These are phyloP conservation scores for Bromus sterilis DNA, from an alignment of 176 grass and related monocot species.

Conservation along the genomic window DNA sequence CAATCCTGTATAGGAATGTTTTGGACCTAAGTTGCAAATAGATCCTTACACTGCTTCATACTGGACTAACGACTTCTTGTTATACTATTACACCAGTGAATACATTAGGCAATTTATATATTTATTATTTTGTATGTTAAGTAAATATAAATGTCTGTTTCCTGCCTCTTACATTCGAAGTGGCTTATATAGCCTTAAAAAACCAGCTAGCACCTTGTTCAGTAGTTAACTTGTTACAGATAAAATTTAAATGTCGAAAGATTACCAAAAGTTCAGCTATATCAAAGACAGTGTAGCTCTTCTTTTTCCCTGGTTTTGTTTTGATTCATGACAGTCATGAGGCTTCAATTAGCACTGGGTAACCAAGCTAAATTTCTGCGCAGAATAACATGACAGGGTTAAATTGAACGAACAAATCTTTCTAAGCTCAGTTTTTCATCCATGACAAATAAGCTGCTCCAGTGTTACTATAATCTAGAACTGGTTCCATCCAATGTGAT, in stretches of 20 bases:
- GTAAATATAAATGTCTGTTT: neutral
- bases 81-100: neutral
- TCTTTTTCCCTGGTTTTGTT: neutral
- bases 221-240: neutral
- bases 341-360: neutral
- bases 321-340: neutral
- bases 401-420: neutral
- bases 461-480: neutral
- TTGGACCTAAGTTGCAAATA: neutral
- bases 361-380: neutral
- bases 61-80: neutral
- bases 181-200: neutral
- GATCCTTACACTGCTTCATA: neutral
- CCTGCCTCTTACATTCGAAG: constrained; percentile 1
- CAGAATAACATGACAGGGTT: neutral
- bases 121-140: neutral
- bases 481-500: neutral
- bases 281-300: neutral
- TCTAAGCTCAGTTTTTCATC: neutral
- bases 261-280: neutral
- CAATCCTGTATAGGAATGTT: neutral
- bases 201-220: neutral
- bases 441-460: neutral
- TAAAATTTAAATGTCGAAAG: neutral
- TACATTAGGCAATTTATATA: neutral